These are phyloP conservation scores for Hibiscus trionum DNA, from an alignment of 345 rosid genomes.

Conservation along the genomic window DNA sequence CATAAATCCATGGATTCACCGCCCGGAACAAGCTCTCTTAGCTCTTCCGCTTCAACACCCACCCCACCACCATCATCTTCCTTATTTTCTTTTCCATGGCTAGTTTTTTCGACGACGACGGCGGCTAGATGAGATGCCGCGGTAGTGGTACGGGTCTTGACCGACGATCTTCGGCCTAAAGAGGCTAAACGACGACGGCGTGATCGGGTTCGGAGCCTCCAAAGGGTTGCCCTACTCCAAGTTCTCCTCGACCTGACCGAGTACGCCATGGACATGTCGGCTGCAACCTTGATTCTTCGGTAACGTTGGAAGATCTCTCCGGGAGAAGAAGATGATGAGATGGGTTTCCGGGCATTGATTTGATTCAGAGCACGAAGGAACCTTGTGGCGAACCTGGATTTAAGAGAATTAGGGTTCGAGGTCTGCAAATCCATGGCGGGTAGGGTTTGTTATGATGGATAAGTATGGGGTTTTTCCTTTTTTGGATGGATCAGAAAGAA, in stretches of 20 bases:
- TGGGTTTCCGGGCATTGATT: slow-evolving; percentile 16
- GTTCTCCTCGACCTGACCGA: slow-evolving; percentile 40
- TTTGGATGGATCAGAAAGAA: slow-evolving; percentile 12
- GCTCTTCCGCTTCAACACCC: slow-evolving; percentile 14
- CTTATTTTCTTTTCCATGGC: neutral
- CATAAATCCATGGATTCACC: slow-evolving; percentile 43
- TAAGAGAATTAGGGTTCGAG: slow-evolving; percentile 20
- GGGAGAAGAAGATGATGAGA: slow-evolving; percentile 3
- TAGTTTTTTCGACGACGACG: neutral
- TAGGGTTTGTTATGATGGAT: no score
- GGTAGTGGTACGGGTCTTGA: neutral
- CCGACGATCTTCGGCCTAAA: neutral
- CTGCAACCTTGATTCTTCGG: slow-evolving; percentile 38
- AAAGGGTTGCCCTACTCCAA: slow-evolving; percentile 44
- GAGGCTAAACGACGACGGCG: neutral
- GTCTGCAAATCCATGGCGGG: slow-evolving; percentile 20
- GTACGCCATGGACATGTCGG: slow-evolving; percentile 44
- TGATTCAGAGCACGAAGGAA: slow-evolving; percentile 35
- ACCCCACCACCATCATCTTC: neutral
- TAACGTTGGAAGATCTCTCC: slow-evolving; percentile 18
- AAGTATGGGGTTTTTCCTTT: neutral
- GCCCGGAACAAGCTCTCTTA: slow-evolving; percentile 50
- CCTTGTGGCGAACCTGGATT: slow-evolving; percentile 32
- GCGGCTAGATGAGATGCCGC: neutral
- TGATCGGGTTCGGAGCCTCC: slow-evolving; percentile 16